Evolutionary conservation across 176 grass and related monocot species (phyloP).

Genomic region (Rhynchospora tenuis): DNA sequence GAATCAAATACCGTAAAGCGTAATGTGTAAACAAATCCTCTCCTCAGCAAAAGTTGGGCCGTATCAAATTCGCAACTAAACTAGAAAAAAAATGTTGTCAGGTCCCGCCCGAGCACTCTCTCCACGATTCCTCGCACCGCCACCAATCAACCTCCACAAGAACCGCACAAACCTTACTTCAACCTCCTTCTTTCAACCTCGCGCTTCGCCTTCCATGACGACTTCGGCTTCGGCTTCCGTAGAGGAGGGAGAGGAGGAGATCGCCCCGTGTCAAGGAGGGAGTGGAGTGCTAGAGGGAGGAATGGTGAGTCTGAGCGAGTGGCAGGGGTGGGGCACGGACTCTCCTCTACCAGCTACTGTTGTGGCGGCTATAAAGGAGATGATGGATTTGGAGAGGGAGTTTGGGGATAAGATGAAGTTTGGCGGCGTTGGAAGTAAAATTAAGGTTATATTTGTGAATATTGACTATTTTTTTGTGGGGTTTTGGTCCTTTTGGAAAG

Average conservation of each 20-base stretch:
- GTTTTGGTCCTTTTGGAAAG: not conserved
- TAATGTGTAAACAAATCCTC: too few species aligned
- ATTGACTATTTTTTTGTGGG: not conserved
- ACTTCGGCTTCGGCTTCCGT: not conserved
- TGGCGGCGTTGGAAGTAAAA: slow-evolving; percentile 60
- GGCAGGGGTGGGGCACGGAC: slow-evolving; percentile 73
- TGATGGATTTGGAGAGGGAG: slow-evolving; percentile 49
- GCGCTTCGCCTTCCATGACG: slow-evolving; percentile 34
- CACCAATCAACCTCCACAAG: slow-evolving; percentile 1
- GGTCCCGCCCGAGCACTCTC: slow-evolving; percentile 31
- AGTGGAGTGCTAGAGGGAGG: not conserved
- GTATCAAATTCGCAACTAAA: not conserved
- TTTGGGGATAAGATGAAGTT: slow-evolving; percentile 56
- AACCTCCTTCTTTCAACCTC: not conserved
- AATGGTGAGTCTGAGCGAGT: slow-evolving; percentile 53
- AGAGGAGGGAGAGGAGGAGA: slow-evolving; percentile 19
- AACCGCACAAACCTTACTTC: not conserved
- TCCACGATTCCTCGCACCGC: slow-evolving; percentile 17
- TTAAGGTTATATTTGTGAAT: slow-evolving; percentile 38
- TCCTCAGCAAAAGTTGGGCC: not conserved
- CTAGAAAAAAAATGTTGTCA: slow-evolving; percentile 21
- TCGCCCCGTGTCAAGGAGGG: not conserved
- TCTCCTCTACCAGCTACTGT: slow-evolving; percentile 54
- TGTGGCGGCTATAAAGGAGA: slow-evolving; percentile 26
- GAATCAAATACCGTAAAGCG: not conserved